Conservation (phyloP, 169 alveolate species). For the Prorocentrum cordatum region DNA sequence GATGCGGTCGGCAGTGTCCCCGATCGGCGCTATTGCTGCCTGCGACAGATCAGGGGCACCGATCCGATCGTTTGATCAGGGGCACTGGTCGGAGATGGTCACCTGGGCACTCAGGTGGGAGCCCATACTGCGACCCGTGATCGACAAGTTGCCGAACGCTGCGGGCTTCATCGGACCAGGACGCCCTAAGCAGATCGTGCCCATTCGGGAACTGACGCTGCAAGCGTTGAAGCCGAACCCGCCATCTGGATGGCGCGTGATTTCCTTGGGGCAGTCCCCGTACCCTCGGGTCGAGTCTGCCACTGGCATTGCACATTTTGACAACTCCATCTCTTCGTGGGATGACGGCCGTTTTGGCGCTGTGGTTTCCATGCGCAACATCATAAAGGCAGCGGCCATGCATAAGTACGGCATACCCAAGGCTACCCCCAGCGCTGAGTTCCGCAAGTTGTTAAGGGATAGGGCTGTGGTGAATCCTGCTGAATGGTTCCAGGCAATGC, state of each 20-base stretch:
- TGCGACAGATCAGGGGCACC: too few relatives aligned
- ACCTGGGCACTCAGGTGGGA: too few relatives aligned
- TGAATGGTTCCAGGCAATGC: conserved; percentile 58
- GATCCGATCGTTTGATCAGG: too few relatives aligned
- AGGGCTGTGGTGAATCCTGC: conserved; percentile 12
- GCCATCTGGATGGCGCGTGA: conserved; percentile 61
- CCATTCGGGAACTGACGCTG: conserved; percentile 66
- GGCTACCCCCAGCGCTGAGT: not conserved
- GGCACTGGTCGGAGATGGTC: too few relatives aligned
- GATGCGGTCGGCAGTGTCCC: too few relatives aligned
- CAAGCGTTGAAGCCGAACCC: conserved; percentile 65
- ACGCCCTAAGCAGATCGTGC: conserved; percentile 47
- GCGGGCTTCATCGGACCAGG: conserved; percentile 40
- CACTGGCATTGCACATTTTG: not conserved
- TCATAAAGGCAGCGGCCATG: conserved; percentile 57
- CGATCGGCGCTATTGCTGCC: too few relatives aligned
- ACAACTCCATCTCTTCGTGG: too few relatives aligned
- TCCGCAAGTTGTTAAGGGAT: not conserved
- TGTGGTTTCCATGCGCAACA: conserved; percentile 7
- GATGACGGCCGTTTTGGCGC: conserved; percentile 19
- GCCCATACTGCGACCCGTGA: not conserved
- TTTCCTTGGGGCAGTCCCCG: conserved; percentile 65
- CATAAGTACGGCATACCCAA: conserved; percentile 12
- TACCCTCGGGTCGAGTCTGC: not conserved
- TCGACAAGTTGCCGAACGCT: not conserved